These are phyloP conservation scores for Blastocystis sp. DNA, from an alignment of 352 stramenopile species.

Conservation along the genomic window DNA sequence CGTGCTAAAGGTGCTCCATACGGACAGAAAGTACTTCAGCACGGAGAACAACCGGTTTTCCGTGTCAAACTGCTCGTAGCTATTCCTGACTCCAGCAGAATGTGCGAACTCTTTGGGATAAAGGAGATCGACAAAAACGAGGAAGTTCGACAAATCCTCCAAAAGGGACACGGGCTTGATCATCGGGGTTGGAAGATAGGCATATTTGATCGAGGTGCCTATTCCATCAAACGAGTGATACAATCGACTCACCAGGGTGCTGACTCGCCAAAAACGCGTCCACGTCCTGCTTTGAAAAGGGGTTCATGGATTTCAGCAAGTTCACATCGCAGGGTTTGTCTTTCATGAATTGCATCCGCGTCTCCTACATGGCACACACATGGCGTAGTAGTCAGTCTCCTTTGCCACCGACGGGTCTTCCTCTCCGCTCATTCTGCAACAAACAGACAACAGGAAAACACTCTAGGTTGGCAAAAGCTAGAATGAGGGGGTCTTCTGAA, in stretches of 20 bases:
- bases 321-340: not conserved
- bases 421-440: not conserved
- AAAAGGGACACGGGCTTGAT: conserved; percentile 52
- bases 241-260: not conserved
- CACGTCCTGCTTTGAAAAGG: not conserved
- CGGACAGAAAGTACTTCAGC: conserved; percentile 13
- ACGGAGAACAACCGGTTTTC: conserved; percentile 24
- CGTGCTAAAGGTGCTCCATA: not conserved
- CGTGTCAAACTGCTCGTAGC: not conserved
- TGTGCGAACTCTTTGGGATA: not conserved
- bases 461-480: not conserved
- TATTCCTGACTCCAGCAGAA: not conserved
- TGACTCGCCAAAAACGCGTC: not conserved
- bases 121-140: conserved; percentile 19
- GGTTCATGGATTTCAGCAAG: not conserved
- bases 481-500: not conserved
- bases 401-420: not conserved
- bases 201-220: conserved; percentile 10
- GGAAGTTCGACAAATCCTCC: conserved; percentile 31
- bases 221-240: not conserved
- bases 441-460: conserved; percentile 25
- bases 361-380: not conserved
- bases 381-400: not conserved
- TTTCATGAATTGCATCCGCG: not conserved
- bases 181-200: not conserved